Base-by-base conservation (phyloP, 2,329 filamentous ascomycete species). In the Diaporthe helianthi region DNA sequence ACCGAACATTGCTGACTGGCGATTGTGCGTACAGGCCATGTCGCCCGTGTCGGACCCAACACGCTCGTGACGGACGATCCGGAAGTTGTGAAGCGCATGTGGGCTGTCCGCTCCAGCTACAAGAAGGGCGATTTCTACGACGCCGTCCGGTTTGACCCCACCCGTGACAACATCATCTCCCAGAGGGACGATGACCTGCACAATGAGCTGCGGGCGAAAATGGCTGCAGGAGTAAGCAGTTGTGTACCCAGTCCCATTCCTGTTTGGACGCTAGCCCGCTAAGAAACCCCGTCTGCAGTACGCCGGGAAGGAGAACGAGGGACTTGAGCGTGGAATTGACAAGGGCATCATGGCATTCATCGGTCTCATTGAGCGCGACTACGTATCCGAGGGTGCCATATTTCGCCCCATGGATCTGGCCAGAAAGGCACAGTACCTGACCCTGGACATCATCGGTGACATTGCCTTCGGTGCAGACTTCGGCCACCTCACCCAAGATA, bases 381-480 rank as follows among this genome's bases (percentile, higher is more conserved):
- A 84, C 71, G 65, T 80, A 13, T 78, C 77, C 4, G 75, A 74
- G 26, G 72, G 72, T 24, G 71, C 66, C 10, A 71, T 73, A 0
- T 75, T 72, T 33, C 83, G 83, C 65, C 75, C 80, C 7, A 79
- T 86, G 73, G 84, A 89, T 71, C 74, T 88, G 54, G 83, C 83
- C 6, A 78, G 78, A 38, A 84, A 85, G 65, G 80, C 83, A 2
- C 83, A 86, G 67, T 87, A 81, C 76, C 82, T 87, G 54, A 86
- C 85, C 0, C 77, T 88, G 3, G 86, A 89, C 71, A 83, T 87
- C 47, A 86, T 89, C 70, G 84, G 81, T 29, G 79, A 81, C 3
- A 74, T 89, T 15, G 84, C 83, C 0, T 83, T 87, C 33, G 86
- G 85, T 51, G 74, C 80, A 55, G 76, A 80, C 4, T 84, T 87